Evolutionary conservation across 352 stramenopile genomes (phyloP).

Genomic region (Plasmopara muralis): DNA sequence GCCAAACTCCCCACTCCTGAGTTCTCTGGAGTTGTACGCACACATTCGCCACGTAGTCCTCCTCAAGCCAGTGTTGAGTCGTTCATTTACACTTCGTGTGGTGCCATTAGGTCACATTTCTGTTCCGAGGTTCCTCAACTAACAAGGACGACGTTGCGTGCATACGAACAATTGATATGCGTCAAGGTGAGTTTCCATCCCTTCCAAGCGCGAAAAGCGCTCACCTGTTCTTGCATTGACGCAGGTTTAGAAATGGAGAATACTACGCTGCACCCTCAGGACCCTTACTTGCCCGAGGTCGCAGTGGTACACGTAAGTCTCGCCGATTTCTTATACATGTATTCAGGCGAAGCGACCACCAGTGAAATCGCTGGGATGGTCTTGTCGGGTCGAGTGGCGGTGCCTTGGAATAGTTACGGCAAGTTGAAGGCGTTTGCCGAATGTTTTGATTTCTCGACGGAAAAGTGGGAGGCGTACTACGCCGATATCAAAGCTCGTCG

Average conservation of each 20-base stretch:
- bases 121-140: slow-evolving; percentile 48
- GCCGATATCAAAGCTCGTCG: slow-evolving; percentile 30
- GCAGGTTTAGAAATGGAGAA: slow-evolving; percentile 51
- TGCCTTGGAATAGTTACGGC: slow-evolving; percentile 75
- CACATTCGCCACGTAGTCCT: background rate
- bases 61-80: background rate
- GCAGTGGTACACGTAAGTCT: slow-evolving; percentile 69
- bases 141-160: slow-evolving; percentile 48
- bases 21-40: slow-evolving; percentile 55
- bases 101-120: slow-evolving; percentile 62
- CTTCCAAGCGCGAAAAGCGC: background rate
- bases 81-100: background rate
- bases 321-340: slow-evolving; percentile 83
- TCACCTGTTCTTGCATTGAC: background rate
- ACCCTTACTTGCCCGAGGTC: slow-evolving; percentile 56
- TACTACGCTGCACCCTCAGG: slow-evolving; percentile 34
- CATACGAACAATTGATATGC: slow-evolving; percentile 75
- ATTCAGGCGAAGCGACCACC: slow-evolving; percentile 68
- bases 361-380: slow-evolving; percentile 77
- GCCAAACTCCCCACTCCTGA: slow-evolving; percentile 30
- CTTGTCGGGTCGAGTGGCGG: slow-evolving; percentile 78
- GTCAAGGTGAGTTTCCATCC: slow-evolving; percentile 28
- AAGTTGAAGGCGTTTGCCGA: slow-evolving; percentile 81
- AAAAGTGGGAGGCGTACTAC: slow-evolving; percentile 81
- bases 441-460: slow-evolving; percentile 78